A percentile compares a stretch with the other conserved stretches of the same genome.
Evolutionary conservation across 78 protist species (phyloP).

Genomic region (Chrysochromulina tobinii): DNA sequence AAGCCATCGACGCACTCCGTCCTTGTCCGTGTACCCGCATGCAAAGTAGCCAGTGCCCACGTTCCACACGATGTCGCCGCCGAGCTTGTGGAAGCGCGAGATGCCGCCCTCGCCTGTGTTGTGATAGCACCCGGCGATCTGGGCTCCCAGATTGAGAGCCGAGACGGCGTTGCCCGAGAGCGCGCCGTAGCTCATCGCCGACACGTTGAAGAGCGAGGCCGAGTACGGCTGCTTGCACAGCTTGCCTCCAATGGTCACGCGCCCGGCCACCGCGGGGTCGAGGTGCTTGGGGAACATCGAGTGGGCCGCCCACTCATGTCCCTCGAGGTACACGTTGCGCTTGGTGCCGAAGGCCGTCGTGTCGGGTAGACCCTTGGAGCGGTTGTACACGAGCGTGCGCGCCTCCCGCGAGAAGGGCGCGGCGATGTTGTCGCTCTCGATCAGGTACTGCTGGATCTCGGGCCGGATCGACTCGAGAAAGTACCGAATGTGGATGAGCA

Average conservation of each 20-base stretch:
- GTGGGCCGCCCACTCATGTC: conserved; percentile 12
- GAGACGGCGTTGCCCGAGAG: conserved; percentile 29
- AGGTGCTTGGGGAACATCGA: not conserved
- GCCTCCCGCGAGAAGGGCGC: not conserved
- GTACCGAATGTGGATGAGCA: not conserved
- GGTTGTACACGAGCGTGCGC: conserved; percentile 10
- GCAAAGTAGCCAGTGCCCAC: conserved; percentile 44
- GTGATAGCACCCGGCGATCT: conserved; percentile 27
- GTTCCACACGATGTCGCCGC: conserved; percentile 35
- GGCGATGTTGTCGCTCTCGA: not conserved
- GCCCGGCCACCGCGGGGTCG: not conserved
- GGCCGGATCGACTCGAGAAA: conserved; percentile 25
- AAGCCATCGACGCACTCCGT: not conserved
- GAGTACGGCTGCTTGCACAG: not conserved
- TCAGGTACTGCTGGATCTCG: conserved; percentile 37
- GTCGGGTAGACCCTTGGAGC: conserved; percentile 4
- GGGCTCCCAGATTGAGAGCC: conserved; percentile 31
- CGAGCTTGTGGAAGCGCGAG: not conserved
- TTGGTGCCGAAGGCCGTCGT: not conserved
- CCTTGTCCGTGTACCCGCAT: not conserved
- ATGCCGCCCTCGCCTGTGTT: conserved; percentile 26
- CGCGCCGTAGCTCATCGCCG: conserved; percentile 44
- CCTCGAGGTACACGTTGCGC: not conserved
- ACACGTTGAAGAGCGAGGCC: conserved; percentile 23
- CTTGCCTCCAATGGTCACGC: not conserved